Conservation (phyloP, 2,329 filamentous ascomycete genomes). For the Lojkania enalia region DNA sequence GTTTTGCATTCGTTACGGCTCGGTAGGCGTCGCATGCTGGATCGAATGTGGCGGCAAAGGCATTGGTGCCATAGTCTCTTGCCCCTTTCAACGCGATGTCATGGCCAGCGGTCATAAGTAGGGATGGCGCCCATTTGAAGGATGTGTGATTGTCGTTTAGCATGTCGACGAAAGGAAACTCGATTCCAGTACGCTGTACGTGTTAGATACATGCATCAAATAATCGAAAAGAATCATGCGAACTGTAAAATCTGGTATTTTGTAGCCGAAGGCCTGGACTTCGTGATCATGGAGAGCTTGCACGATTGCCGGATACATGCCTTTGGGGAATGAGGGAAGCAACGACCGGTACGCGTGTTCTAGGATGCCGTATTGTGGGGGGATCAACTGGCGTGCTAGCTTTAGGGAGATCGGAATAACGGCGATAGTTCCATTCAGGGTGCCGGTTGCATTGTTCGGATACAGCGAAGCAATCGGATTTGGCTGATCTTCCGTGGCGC, state of each 20-base stretch:
- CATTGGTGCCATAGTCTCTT: constrained; percentile 51
- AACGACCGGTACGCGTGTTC: constrained; percentile 53
- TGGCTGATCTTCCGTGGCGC: constrained; percentile 39
- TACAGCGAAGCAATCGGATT: constrained; percentile 56
- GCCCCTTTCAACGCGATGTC: constrained; percentile 51
- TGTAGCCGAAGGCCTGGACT: constrained; percentile 50
- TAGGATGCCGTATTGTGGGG: constrained; percentile 54
- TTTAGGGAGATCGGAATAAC: constrained; percentile 57
- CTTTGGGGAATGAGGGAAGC: constrained; percentile 54
- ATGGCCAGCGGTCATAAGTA: constrained; percentile 53
- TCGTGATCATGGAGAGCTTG: constrained; percentile 58
- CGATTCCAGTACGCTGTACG: constrained; percentile 53
- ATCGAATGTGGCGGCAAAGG: constrained; percentile 50
- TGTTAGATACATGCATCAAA: constrained; percentile 18
- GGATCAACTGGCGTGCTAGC: constrained; percentile 54
- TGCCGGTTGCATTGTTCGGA: constrained; percentile 55
- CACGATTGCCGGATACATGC: constrained; percentile 58
- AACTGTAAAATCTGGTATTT: constrained; percentile 55
- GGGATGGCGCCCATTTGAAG: constrained; percentile 56
- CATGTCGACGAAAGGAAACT: constrained; percentile 61
- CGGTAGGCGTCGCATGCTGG: constrained; percentile 57
- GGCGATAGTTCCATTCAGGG: constrained; percentile 58
- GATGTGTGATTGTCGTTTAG: constrained; percentile 55
- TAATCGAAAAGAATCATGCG: constrained; percentile 12
- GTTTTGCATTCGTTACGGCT: constrained; percentile 22